Conservation (phyloP, 2,329 filamentous ascomycete genomes). For the Colletotrichum sp. region DNA sequence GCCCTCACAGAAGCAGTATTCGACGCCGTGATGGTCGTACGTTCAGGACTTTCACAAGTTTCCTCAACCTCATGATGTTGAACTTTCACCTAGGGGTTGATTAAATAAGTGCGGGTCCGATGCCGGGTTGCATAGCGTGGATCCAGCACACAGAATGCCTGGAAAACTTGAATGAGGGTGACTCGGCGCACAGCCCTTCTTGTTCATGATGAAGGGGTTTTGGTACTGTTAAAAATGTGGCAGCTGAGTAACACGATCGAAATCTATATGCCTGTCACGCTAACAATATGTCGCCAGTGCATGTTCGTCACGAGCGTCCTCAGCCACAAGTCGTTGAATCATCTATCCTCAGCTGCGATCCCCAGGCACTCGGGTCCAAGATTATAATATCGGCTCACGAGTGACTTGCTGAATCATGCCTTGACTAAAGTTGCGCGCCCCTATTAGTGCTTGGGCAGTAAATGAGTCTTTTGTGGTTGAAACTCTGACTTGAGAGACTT, state of each 20-base stretch:
- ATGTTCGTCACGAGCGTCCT: background rate
- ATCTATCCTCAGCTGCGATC: background rate
- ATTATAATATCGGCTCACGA: background rate
- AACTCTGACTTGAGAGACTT: background rate
- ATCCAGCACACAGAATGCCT: background rate
- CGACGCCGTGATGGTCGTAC: background rate
- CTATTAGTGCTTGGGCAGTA: background rate
- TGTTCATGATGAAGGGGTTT: background rate
- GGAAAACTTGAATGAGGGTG: background rate
- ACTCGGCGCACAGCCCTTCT: background rate
- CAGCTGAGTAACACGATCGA: background rate
- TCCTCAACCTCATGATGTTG: background rate
- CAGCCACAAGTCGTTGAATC: background rate
- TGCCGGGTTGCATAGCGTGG: background rate
- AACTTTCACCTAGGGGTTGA: background rate
- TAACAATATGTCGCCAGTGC: background rate
- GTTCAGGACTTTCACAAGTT: background rate
- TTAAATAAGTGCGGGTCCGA: background rate
- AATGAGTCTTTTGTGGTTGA: background rate
- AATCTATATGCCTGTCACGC: background rate
- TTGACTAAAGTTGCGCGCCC: background rate
- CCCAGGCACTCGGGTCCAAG: fast-evolving
- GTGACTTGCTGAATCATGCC: background rate
- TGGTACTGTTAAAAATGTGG: background rate
- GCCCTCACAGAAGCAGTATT: background rate